phyloP scores from a whole-genome alignment of 768 basidiomycete species.

The Pulveroboletus sp. region DNA sequence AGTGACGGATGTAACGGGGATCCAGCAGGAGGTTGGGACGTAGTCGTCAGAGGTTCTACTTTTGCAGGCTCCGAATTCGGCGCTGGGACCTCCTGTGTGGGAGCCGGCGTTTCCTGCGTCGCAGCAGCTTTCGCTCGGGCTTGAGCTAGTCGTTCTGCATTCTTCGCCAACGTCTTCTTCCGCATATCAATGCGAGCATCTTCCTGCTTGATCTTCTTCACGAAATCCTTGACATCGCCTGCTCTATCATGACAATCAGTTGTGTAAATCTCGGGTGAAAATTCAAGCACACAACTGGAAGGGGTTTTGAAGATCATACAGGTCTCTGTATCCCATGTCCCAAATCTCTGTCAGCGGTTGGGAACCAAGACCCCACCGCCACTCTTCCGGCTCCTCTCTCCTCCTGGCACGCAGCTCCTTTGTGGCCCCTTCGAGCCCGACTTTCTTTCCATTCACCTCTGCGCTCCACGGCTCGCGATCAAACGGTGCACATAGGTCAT shows the following conservation, averaged over 20 bases:
- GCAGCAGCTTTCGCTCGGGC: conserved; percentile 44
- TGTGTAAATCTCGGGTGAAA: background rate
- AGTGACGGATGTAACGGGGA: conserved; percentile 66
- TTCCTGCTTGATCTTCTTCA: conserved; percentile 66
- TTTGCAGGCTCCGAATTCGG: conserved; percentile 17
- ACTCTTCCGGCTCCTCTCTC: conserved; percentile 56
- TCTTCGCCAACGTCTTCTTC: conserved; percentile 38
- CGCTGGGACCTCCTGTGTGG: conserved; percentile 18
- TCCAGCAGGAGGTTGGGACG: conserved; percentile 18
- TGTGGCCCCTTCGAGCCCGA: conserved; percentile 65
- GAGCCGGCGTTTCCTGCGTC: conserved; percentile 17
- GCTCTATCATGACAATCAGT: conserved; percentile 40
- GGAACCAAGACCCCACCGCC: conserved; percentile 66
- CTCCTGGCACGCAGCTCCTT: conserved; percentile 48
- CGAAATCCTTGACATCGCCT: conserved; percentile 72
- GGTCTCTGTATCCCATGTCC: conserved; percentile 73
- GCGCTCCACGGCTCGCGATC: conserved; percentile 66
- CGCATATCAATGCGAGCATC: conserved; percentile 59
- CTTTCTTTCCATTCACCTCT: conserved; percentile 46
- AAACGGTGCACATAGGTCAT: conserved; percentile 75
- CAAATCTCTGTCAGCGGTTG: conserved; percentile 77
- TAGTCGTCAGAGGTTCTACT: conserved; percentile 11
- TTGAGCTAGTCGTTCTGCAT: conserved; percentile 36
- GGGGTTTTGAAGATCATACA: conserved; percentile 60
- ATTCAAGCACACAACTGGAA: conserved; percentile 53